A percentile compares a stretch with the other conserved stretches of the same genome.
These are phyloP conservation scores for Udeniomyces megalosporus DNA, from an alignment of 768 basidiomycete species.

Conservation along the genomic window DNA sequence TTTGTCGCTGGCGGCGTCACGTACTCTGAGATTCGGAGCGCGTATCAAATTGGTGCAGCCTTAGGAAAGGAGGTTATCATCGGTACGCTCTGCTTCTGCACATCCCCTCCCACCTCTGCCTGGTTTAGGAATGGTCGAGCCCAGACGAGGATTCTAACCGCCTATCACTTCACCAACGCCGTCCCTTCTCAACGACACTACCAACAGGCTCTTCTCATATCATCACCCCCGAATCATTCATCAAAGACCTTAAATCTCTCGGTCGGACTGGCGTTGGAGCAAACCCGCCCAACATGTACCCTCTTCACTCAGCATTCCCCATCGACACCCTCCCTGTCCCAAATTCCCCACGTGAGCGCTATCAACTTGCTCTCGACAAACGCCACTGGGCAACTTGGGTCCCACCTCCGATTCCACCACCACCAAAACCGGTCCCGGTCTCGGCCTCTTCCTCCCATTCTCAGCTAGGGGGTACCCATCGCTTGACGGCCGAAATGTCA, in stretches of 20 bases:
- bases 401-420: constrained; percentile 21
- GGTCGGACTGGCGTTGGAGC: constrained; percentile 69
- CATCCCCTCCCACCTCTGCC: not conserved
- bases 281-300: constrained; percentile 28
- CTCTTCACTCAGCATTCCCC: constrained; percentile 24
- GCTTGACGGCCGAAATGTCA: not conserved
- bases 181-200: not conserved
- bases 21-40: constrained; percentile 82
- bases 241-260: constrained; percentile 72
- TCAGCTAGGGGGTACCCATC: not conserved
- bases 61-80: constrained; percentile 81
- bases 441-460: not conserved
- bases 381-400: constrained; percentile 29
- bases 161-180: not conserved
- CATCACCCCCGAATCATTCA: constrained; percentile 62
- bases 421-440: constrained; percentile 4
- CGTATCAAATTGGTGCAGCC: constrained; percentile 56
- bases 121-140: not conserved
- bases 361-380: constrained; percentile 26
- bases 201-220: constrained; percentile 79
- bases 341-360: not conserved
- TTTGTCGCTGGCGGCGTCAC: constrained; percentile 93
- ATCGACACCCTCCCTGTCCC: constrained; percentile 18
- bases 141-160: too few species aligned
- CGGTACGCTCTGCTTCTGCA: constrained; percentile 37